Conservation (phyloP, 2,329 filamentous ascomycete genomes). For the Colletotrichum sp. region DNA sequence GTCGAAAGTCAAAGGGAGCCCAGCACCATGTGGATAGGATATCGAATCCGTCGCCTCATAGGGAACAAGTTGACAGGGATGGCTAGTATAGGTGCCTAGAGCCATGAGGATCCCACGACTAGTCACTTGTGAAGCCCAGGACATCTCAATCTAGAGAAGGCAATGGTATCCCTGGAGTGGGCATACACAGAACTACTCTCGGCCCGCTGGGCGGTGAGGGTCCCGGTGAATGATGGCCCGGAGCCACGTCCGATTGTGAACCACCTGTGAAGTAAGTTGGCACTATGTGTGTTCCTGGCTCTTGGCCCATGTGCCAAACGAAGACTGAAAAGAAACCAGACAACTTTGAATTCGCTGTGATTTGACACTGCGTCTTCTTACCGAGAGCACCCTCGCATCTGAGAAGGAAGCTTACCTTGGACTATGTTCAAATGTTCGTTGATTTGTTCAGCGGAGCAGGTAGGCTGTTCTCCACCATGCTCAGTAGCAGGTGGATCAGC, state of each 20-base stretch:
- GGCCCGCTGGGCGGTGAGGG: not conserved
- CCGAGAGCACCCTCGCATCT: not conserved
- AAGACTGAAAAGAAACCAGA: not conserved
- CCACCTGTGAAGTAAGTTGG: not conserved
- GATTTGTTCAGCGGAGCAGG: not conserved
- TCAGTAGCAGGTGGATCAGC: not conserved
- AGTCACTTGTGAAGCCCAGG: not conserved
- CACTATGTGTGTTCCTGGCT: not conserved
- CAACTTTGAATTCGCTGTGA: accelerated
- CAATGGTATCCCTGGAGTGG: not conserved
- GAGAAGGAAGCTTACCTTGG: not conserved
- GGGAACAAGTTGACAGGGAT: not conserved
- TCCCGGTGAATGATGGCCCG: not conserved
- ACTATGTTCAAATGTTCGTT: not conserved
- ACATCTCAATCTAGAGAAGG: not conserved
- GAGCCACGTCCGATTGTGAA: not conserved
- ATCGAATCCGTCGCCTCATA: not conserved
- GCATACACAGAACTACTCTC: not conserved
- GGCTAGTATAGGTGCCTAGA: not conserved
- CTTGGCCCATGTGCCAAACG: not conserved
- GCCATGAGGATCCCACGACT: not conserved
- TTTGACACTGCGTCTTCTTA: too few relatives aligned
- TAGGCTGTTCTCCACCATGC: not conserved
- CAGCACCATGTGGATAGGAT: not conserved
- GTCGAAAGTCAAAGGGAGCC: not conserved